Percentiles rank a stretch among this genome's conserved stretches.
Evolutionary conservation across 345 rosid genomes (phyloP).

Genomic region (Nasturtium officinale): DNA sequence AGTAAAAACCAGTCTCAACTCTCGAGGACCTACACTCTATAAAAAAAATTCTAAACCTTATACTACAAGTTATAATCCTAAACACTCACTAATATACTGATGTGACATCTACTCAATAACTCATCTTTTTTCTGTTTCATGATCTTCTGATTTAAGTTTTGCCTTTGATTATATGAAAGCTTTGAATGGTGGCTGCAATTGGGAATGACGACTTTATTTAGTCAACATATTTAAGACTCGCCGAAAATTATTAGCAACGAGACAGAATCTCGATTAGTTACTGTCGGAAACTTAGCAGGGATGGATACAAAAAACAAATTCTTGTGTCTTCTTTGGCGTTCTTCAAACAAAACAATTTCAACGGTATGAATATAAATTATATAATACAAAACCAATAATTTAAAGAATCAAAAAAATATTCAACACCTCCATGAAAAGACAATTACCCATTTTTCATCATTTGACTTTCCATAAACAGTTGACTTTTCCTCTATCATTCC

Average conservation of each 20-base stretch:
- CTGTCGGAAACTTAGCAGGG: neutral
- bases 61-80: neutral
- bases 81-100: neutral
- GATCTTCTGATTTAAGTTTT: neutral
- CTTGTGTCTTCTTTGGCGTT: slow-evolving; percentile 20
- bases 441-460: slow-evolving; percentile 2
- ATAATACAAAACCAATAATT: slow-evolving; percentile 10
- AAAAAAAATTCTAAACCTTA: neutral
- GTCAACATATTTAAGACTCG: too few species aligned
- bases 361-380: neutral
- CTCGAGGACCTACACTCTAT: neutral
- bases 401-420: neutral
- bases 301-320: neutral
- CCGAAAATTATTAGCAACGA: too few species aligned
- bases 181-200: neutral
- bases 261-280: neutral
- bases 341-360: slow-evolving; percentile 13
- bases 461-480: slow-evolving; percentile 27
- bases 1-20: too few species aligned
- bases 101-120: too few species aligned
- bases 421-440: neutral
- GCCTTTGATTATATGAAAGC: neutral
- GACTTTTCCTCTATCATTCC: neutral
- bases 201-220: neutral
- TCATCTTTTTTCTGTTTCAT: neutral